phyloP scores from a whole-genome alignment of 2,329 filamentous ascomycete genomes.

The Emergomyces pasteurianus region DNA sequence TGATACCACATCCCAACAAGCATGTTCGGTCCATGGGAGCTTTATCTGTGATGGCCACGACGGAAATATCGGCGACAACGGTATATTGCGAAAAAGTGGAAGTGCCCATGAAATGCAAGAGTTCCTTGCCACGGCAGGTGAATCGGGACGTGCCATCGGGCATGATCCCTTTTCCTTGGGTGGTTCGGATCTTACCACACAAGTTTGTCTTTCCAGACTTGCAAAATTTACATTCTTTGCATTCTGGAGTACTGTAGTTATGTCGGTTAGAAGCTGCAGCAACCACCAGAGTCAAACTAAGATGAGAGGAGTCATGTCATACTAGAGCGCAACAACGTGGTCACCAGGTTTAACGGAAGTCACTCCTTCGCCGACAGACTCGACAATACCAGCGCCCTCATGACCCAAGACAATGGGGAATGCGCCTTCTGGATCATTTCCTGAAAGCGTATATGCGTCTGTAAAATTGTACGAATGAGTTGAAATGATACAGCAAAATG shows the following conservation, averaged over 20 bases:
- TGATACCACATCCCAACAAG: conserved; percentile 94
- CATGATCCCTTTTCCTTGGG: conserved; percentile 93
- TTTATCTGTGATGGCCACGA: conserved; percentile 80
- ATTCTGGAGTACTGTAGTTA: conserved; percentile 75
- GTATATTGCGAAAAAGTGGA: conserved; percentile 99
- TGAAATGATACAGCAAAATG: not conserved
- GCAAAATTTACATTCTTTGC: conserved; percentile 98
- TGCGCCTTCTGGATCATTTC: conserved; percentile 92
- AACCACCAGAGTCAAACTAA: not conserved
- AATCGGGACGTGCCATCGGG: conserved; percentile 93
- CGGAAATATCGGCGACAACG: conserved; percentile 95
- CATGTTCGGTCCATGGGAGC: conserved; percentile 95
- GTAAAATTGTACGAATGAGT: conserved; percentile 1
- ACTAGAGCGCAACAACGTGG: conserved; percentile 83
- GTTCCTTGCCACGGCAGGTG: conserved; percentile 85
- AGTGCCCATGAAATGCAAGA: conserved; percentile 98
- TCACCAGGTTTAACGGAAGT: conserved; percentile 90
- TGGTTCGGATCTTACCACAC: conserved; percentile 96
- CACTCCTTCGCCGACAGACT: conserved; percentile 89
- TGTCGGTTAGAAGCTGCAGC: conserved; percentile 11
- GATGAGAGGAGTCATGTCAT: conserved; percentile 23
- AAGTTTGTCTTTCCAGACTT: conserved; percentile 98
- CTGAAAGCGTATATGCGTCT: conserved; percentile 91
- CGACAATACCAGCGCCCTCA: conserved; percentile 83
- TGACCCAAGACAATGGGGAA: conserved; percentile 84